Conservation (phyloP, 495 filamentous ascomycete species). For the Aspergillus asperescens region DNA sequence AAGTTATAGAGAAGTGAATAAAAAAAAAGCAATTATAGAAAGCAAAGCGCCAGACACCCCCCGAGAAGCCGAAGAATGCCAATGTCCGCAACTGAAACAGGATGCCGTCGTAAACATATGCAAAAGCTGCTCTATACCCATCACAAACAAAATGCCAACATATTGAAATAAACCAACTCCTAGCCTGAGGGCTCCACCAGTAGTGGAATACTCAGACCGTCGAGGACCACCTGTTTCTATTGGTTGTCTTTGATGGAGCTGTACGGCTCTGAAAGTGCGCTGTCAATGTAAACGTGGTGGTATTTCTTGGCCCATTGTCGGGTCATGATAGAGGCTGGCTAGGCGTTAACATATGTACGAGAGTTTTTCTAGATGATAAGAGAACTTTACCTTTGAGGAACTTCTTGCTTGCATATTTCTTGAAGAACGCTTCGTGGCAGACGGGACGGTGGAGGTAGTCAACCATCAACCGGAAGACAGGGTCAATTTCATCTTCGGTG, state of each 20-base stretch:
- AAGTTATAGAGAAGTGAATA: slow-evolving; percentile 20
- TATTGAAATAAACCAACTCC: slow-evolving; percentile 35
- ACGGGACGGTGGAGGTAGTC: slow-evolving; percentile 89
- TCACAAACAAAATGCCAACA: slow-evolving; percentile 43
- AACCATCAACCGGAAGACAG: slow-evolving; percentile 89
- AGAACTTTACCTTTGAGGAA: slow-evolving; percentile 78
- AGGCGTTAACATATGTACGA: slow-evolving; percentile 15
- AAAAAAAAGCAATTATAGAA: slow-evolving; percentile 18
- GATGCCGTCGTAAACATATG: slow-evolving; percentile 46
- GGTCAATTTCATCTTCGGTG: slow-evolving; percentile 83
- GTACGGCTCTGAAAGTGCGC: slow-evolving; percentile 34
- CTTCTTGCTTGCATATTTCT: slow-evolving; percentile 98
- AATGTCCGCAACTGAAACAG: slow-evolving; percentile 39
- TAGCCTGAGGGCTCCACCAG: slow-evolving; percentile 19
- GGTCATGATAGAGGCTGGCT: slow-evolving; percentile 78
- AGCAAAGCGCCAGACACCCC: slow-evolving; percentile 38
- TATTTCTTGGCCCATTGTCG: slow-evolving; percentile 88
- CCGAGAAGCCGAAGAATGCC: slow-evolving; percentile 29
- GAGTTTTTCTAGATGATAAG: background rate
- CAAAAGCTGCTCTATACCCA: slow-evolving; percentile 40
- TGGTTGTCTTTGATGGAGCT: slow-evolving; percentile 35
- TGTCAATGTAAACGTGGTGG: slow-evolving; percentile 41
- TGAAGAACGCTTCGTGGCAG: slow-evolving; percentile 94
- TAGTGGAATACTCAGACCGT: slow-evolving; percentile 19
- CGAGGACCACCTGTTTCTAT: slow-evolving; percentile 30